Conservation (phyloP, 495 filamentous ascomycete genomes). For the Aspergillus nanangensis region DNA sequence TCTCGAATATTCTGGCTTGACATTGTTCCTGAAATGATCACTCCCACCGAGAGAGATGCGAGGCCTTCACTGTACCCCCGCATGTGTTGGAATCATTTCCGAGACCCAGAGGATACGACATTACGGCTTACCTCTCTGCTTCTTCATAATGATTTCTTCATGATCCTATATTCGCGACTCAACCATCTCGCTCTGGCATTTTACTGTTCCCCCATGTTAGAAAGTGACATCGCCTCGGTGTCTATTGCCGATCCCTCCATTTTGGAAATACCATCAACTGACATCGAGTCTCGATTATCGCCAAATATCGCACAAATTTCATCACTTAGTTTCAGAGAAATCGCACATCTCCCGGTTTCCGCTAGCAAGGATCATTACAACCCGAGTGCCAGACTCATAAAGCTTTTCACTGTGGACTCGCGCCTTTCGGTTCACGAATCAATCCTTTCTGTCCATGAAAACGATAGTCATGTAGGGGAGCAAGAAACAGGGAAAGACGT, state of each 20-base stretch:
- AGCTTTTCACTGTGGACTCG: constrained; percentile 35
- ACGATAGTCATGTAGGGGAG: constrained; percentile 5
- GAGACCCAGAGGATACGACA: constrained; percentile 42
- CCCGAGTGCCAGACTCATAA: constrained; percentile 24
- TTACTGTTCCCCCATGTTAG: constrained; percentile 22
- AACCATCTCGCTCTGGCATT: constrained; percentile 32
- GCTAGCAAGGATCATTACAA: constrained; percentile 12
- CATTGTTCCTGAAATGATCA: constrained; percentile 6
- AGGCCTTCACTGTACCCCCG: constrained; percentile 18
- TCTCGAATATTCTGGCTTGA: constrained; percentile 39
- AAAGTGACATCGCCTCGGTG: constrained; percentile 11
- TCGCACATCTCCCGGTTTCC: constrained; percentile 18
- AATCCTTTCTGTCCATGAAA: constrained; percentile 15
- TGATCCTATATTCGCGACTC: constrained; percentile 43
- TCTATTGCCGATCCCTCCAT: constrained; percentile 37
- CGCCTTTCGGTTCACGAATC: constrained; percentile 33
- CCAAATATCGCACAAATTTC: constrained; percentile 15
- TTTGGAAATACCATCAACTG: constrained; percentile 27
- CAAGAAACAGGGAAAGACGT: constrained; percentile 12
- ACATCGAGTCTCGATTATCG: constrained; percentile 5
- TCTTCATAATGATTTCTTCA: constrained; percentile 24
- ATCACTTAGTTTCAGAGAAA: constrained; percentile 33
- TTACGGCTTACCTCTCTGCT: constrained; percentile 29
- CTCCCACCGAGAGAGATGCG: constrained; percentile 6
- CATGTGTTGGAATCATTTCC: constrained; percentile 41